Conservation (phyloP, 2,329 filamentous ascomycete species). For the Nigrograna mackinnonii region DNA sequence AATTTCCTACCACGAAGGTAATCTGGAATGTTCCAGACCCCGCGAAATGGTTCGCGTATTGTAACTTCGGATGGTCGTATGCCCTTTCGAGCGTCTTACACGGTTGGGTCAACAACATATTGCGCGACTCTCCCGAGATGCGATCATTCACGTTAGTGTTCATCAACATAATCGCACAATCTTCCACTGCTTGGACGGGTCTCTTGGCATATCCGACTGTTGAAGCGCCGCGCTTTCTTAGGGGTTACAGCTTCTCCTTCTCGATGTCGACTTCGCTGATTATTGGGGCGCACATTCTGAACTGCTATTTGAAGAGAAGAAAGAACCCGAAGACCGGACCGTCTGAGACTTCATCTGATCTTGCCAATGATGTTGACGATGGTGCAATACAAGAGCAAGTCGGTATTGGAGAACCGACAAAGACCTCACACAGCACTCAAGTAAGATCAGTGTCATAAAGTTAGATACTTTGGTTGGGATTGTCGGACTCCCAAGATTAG, state of each 20-base stretch:
- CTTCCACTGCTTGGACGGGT: conserved; percentile 57
- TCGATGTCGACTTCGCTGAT: neutral
- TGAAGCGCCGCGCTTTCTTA: conserved; percentile 42
- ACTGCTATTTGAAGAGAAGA: neutral
- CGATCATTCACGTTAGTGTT: conserved; percentile 52
- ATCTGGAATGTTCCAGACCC: conserved; percentile 59
- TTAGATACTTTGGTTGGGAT: too few species aligned
- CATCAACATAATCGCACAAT: conserved; percentile 55
- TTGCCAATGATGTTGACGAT: neutral
- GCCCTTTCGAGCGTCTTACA: conserved; percentile 58
- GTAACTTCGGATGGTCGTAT: conserved; percentile 48
- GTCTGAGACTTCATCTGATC: neutral
- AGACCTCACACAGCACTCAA: too few species aligned
- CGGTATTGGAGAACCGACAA: neutral
- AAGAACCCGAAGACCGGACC: neutral
- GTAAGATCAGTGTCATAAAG: too few species aligned
- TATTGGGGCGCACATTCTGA: neutral
- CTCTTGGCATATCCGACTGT: conserved; percentile 53
- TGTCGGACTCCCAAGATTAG: too few species aligned
- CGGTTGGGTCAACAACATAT: conserved; percentile 56
- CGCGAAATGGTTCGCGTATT: conserved; percentile 56
- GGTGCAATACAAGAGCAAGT: neutral
- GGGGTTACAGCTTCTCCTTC: conserved; percentile 21
- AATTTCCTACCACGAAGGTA: neutral
- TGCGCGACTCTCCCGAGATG: conserved; percentile 48